Base-by-base conservation (phyloP, 78 protist species). In the Isochrysis galbana region DNA sequence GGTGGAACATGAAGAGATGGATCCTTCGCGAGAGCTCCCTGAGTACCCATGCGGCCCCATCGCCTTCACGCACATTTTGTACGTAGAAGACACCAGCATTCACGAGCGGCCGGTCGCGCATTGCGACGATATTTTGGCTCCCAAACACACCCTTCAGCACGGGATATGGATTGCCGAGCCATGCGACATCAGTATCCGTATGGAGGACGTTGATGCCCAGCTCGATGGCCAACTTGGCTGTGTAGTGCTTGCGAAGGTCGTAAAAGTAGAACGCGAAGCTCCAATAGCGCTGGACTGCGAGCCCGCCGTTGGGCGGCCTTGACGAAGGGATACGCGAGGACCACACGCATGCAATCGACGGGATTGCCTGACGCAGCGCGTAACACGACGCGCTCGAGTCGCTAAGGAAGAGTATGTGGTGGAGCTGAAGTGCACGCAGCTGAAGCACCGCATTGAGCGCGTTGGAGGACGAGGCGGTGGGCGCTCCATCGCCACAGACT, bases 1-100 rank as follows among this genome's bases (percentile, higher is more conserved):
- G 47, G 34, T 39, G 1, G 34, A 14, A 2, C 34, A 77, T 36
- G 84, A 77, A 77, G 46, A 39, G 44, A 46, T 77, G 84, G 74
- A 61, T 23, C 36, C 74, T 23, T 7, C 84, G 44, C 14, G 84
- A 10, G 17, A 77, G 84, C 84, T 77, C 84, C 29, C 32, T 2
- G 48, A 77, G 44, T 4, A 34, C 46, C 84, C 84, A 77, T 14
- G 46, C 47, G 32, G 84, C 84, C 48, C 84, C 84, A 46, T 77
- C 84, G 47, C 47, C 84, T 1, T 2, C 32, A 23, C 26, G 1
- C 46, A 77, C 84, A 29, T 77, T 39, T 46, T 77, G 84, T 29
- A 46, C 84, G 84, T 77, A 77, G 84, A 77, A 77, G 47, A 77
- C 84, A 46, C 84, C 84, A 0, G 84, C 84, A 29, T 77, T 77